phyloP scores from a whole-genome alignment of 129 eudicot species.

The Erigeron canadensis region DNA sequence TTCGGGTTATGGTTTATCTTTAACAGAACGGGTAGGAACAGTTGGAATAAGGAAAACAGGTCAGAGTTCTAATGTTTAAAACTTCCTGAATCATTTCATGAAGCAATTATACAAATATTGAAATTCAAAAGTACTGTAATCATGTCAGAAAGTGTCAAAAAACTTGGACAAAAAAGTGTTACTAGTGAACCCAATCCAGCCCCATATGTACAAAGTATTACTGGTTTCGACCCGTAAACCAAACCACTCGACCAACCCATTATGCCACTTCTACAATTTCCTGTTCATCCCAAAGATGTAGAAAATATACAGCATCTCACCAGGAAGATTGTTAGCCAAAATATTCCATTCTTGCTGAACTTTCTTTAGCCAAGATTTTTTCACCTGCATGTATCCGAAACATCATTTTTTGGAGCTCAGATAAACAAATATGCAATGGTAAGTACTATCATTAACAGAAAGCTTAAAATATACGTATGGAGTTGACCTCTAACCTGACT shows the following conservation, averaged over 20 bases:
- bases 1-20: neutral
- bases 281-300: neutral
- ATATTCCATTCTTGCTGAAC: constrained; percentile 92
- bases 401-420: neutral
- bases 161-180: neutral
- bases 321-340: constrained; percentile 81
- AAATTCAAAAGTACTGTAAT: neutral
- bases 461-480: neutral
- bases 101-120: neutral
- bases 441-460: neutral
- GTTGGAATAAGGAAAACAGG: neutral
- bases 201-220: neutral
- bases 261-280: neutral
- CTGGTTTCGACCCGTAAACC: neutral
- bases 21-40: neutral
- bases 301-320: constrained; percentile 36
- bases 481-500: constrained; percentile 49
- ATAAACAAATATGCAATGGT: neutral
- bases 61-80: neutral
- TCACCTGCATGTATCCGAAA: constrained; percentile 45
- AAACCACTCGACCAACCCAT: neutral
- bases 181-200: neutral
- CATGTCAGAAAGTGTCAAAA: neutral
- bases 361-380: constrained; percentile 75
- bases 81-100: neutral